phyloP scores from a whole-genome alignment of 331 rosid species.

The Prunus yedoensis region DNA sequence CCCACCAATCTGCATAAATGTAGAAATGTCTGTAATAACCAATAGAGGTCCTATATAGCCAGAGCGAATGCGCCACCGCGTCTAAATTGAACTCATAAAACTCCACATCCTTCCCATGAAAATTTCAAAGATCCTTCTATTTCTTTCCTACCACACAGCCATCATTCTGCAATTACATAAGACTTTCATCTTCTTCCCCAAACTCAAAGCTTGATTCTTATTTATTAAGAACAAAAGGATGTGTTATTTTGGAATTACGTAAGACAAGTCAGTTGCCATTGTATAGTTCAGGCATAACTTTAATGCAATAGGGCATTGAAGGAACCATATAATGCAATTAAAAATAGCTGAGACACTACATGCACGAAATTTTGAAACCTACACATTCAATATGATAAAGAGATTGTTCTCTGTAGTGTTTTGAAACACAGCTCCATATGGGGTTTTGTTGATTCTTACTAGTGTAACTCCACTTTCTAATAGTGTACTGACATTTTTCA shows the following conservation, averaged over 20 bases:
- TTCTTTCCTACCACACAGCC: background rate
- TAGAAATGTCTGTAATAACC: background rate
- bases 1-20: background rate
- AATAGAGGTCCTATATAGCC: background rate
- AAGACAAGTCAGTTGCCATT: background rate
- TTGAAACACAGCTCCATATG: background rate
- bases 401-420: conserved; percentile 6
- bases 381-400: background rate
- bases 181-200: background rate
- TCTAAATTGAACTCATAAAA: background rate
- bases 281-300: background rate
- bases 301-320: background rate
- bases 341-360: background rate
- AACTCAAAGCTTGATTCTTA: background rate
- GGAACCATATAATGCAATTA: background rate
- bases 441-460: background rate
- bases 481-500: conserved; percentile 42
- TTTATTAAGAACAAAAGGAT: background rate
- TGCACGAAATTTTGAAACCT: background rate
- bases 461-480: conserved; percentile 10
- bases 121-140: background rate
- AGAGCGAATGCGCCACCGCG: too few relatives aligned
- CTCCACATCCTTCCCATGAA: background rate
- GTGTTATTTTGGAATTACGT: background rate
- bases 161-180: background rate